A percentile compares a stretch with the other conserved stretches of the same genome.
Evolutionary conservation across 2,329 filamentous ascomycete genomes (phyloP).

Genomic region (Tolypocladium ovalisporum): DNA sequence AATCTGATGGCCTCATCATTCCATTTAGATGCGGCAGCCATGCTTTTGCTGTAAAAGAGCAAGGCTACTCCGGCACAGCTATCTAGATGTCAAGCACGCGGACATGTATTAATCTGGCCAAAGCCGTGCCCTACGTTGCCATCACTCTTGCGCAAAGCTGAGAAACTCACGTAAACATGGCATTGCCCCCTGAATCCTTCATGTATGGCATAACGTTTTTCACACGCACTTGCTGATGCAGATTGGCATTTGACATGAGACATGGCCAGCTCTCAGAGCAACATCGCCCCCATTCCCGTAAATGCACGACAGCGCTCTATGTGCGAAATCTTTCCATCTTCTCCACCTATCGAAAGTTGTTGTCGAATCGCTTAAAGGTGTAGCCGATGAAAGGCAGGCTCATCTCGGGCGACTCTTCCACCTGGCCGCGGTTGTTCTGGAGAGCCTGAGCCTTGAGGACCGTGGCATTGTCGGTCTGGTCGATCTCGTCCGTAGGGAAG

Average conservation of each 20-base stretch:
- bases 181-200: background rate
- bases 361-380: slow-evolving; percentile 88
- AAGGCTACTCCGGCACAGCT: background rate
- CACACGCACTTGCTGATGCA: background rate
- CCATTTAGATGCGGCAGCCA: background rate
- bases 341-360: slow-evolving; percentile 45
- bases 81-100: background rate
- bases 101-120: background rate
- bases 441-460: slow-evolving; percentile 75
- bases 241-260: background rate
- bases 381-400: slow-evolving; percentile 64
- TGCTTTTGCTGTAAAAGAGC: background rate
- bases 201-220: background rate
- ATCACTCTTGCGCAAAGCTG: background rate
- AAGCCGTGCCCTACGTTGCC: background rate
- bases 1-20: background rate
- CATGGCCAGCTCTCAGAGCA: background rate
- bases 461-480: slow-evolving; percentile 88
- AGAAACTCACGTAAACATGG: background rate
- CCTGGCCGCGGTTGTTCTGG: slow-evolving; percentile 50
- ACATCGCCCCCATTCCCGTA: background rate
- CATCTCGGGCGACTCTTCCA: slow-evolving; percentile 83
- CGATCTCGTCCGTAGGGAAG: slow-evolving; percentile 97
- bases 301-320: background rate
- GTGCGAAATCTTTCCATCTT: background rate